Evolutionary conservation across 306 rosid species (phyloP).

Genomic region (Malus fusca): DNA sequence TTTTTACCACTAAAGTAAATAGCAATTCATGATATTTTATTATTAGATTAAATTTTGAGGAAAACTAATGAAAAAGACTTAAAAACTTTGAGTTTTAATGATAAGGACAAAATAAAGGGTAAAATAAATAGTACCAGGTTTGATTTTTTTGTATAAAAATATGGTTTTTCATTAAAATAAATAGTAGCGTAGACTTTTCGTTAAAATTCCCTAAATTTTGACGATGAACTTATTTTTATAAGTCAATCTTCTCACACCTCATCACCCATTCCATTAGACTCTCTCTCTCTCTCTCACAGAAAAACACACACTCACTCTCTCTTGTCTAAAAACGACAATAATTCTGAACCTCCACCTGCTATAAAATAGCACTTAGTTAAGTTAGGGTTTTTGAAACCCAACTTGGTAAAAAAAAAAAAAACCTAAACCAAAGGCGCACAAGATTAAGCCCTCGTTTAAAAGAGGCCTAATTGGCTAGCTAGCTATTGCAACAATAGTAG

Average conservation of each 20-base stretch:
- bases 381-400: conserved; percentile 32
- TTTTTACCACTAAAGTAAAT: too few species aligned
- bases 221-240: too few species aligned
- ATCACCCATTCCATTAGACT: not conserved
- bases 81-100: too few species aligned
- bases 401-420: conserved; percentile 1
- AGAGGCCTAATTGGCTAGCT: not conserved
- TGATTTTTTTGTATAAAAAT: too few species aligned
- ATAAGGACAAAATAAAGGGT: too few species aligned
- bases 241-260: conserved; percentile 6
- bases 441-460: not conserved
- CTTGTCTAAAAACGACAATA: conserved; percentile 30
- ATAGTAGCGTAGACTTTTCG: too few species aligned
- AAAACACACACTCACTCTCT: not conserved
- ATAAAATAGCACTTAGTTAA: conserved; percentile 24
- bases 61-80: too few species aligned
- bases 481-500: not conserved
- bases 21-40: too few species aligned
- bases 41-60: not conserved
- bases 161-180: too few species aligned
- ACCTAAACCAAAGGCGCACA: not conserved
- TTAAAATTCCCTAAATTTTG: too few species aligned
- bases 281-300: not conserved
- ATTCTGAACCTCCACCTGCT: conserved; percentile 38
- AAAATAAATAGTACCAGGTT: too few species aligned